Evolutionary conservation across 805 yeast species (phyloP), one percentile per base, ranked within the genome.

Genomic region (Clavispora fructus): DNA sequence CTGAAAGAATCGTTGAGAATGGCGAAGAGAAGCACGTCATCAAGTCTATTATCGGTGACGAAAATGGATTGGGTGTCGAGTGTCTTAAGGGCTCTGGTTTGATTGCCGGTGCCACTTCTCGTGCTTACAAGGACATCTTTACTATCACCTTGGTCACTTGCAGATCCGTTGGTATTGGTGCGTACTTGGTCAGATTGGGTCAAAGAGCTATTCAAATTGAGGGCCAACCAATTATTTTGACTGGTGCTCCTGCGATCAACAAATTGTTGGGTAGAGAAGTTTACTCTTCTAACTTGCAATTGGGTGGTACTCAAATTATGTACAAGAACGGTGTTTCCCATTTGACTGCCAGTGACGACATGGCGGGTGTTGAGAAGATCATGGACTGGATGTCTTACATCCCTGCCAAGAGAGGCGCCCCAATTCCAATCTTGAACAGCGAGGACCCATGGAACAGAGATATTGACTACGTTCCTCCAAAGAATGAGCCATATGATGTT

Each of bases 81-180:
- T 94, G 97, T 79, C 82, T 94, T 69, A 83, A 84, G 71, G 99
- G 99, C 35, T 92, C 98, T 45, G 99, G 98, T 73, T 77, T 94
- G 62, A 94, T 94, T 72, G 99, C 99, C 19, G 99, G 99, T 70
- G 96, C 96, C 27, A 94, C 99, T 40, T 87, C 97, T 11, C 84
- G 89, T 66, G 99, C 99, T 17, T 94, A 94, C 80, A 87, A 87
- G 67, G 99, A 94, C 64, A 94, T 94, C 52, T 94, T 94, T 76
- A 94, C 99, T 17, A 82, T 91, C 49, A 92, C 99, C n/a, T 77
- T 94, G 67, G 99, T 94, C 46, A 94, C 99, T n/a, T 91, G 98
- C 75, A 85, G 99, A 78, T 91, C 98, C 43, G 99, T 94, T 61
- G 99, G 99, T 84, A 94, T 94, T 67, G 99, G 99, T 76, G 99